Conservation (phyloP, 2,329 filamentous ascomycete genomes). For the Pseudogymnoascus sp. region DNA sequence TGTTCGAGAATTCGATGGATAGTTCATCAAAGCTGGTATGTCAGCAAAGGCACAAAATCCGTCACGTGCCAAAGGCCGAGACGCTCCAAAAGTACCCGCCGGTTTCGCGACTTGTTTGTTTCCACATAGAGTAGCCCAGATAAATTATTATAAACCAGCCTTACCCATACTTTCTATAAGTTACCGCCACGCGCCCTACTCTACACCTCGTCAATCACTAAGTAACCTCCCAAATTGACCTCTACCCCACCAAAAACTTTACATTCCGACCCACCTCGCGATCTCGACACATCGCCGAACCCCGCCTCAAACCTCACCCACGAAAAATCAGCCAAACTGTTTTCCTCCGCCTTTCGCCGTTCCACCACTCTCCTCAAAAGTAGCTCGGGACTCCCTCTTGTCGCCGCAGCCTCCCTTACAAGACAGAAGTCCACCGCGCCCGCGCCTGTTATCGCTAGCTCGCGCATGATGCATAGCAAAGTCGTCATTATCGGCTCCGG, state of each 20-base stretch:
- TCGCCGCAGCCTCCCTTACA: constrained; percentile 18
- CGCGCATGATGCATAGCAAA: constrained; percentile 78
- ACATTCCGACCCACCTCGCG: neutral
- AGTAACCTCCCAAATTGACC: neutral
- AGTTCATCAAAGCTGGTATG: neutral
- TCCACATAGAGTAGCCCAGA: neutral
- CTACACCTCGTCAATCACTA: constrained; percentile 1
- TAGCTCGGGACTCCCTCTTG: constrained; percentile 16
- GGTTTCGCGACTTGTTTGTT: constrained; percentile 2
- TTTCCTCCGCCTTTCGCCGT: constrained; percentile 68
- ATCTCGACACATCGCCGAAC: constrained; percentile 6
- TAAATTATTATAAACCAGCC: constrained; percentile 7
- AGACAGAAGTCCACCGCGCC: constrained; percentile 33
- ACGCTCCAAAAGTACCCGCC: constrained; percentile 4
- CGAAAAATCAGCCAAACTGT: constrained; percentile 65
- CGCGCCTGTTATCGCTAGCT: constrained; percentile 22
- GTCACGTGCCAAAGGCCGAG: constrained; percentile 7
- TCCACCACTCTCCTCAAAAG: constrained; percentile 40
- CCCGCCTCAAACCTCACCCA: neutral
- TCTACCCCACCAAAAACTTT: neutral
- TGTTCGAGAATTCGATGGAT: neutral
- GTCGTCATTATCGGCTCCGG: constrained; percentile 92
- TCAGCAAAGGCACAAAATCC: neutral
- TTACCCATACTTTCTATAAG: constrained; percentile 7
- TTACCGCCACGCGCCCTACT: neutral